Percentiles rank a stretch among this genome's conserved stretches.
Evolutionary conservation across 139 green algal genomes (phyloP).

Genomic region (Cymbomonas tetramitiformis): DNA sequence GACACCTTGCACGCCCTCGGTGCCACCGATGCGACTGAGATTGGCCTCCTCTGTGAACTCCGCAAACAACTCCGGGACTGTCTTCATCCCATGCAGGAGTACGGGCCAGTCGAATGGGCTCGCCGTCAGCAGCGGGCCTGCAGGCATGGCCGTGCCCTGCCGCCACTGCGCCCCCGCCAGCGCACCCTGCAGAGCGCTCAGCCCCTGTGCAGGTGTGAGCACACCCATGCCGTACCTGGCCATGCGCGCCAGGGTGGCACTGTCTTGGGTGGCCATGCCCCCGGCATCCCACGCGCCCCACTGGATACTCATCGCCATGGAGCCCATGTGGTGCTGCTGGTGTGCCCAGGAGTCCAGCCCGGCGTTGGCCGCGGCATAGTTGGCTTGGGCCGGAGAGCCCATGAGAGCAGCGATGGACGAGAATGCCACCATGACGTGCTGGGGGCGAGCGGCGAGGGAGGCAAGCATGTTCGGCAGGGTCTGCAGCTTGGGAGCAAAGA

Average conservation of each 20-base stretch:
- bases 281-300: slow-evolving; percentile 73
- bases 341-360: slow-evolving; percentile 25
- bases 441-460: not conserved
- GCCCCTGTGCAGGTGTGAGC: slow-evolving; percentile 27
- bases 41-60: not conserved
- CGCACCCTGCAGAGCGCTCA: not conserved
- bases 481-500: slow-evolving; percentile 41
- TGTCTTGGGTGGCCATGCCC: slow-evolving; percentile 56
- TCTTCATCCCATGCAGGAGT: not conserved
- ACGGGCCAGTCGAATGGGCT: slow-evolving; percentile 5
- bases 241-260: slow-evolving; percentile 37
- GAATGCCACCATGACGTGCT: slow-evolving; percentile 30
- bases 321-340: not conserved
- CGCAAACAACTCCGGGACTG: not conserved
- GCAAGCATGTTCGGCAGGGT: not conserved
- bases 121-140: no score
- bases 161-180: not conserved
- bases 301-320: slow-evolving; percentile 40
- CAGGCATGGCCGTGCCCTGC: no score
- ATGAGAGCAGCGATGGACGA: slow-evolving; percentile 34
- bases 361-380: slow-evolving; percentile 30
- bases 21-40: not conserved
- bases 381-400: slow-evolving; percentile 25
- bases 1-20: no score
- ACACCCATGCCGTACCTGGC: slow-evolving; percentile 50